Evolutionary conservation across 768 basidiomycete species (phyloP).

Genomic region (Sarcomyxa edulis): DNA sequence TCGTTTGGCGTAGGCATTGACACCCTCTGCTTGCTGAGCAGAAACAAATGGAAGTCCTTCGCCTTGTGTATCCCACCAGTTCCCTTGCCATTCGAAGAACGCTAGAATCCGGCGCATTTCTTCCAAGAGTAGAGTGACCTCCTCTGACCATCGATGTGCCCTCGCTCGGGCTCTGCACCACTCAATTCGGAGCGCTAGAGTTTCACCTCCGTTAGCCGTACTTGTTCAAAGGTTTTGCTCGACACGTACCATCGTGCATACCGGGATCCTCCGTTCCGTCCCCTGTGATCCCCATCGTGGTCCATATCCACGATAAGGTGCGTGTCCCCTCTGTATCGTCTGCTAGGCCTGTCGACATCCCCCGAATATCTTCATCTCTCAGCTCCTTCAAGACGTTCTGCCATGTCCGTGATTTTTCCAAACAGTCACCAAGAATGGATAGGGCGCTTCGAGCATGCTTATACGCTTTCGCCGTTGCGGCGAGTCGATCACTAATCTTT

Average conservation of each 20-base stretch:
- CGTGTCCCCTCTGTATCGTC: constrained; percentile 7
- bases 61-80: constrained; percentile 14
- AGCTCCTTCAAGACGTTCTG: too few relatives aligned
- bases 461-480: constrained; percentile 12
- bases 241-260: constrained; percentile 11
- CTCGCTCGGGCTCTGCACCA: constrained; percentile 18
- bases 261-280: constrained; percentile 1
- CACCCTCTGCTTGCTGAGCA: constrained; percentile 3
- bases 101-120: constrained; percentile 16
- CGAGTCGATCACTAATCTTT: constrained; percentile 11
- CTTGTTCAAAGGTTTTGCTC: constrained; percentile 9
- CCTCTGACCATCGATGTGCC: constrained; percentile 15
- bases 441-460: constrained; percentile 4
- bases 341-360: constrained; percentile 2
- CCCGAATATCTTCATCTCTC: constrained; percentile 6
- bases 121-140: constrained; percentile 16
- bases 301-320: constrained; percentile 15
- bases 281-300: constrained; percentile 4
- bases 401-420: too few relatives aligned
- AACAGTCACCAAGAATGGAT: too few relatives aligned
- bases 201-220: constrained; percentile 8
- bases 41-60: not conserved
- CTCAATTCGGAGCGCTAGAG: constrained; percentile 15
- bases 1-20: constrained; percentile 8
- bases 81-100: constrained; percentile 12